phyloP scores from a whole-genome alignment of 208 protist genomes.

The Leishmania major region DNA sequence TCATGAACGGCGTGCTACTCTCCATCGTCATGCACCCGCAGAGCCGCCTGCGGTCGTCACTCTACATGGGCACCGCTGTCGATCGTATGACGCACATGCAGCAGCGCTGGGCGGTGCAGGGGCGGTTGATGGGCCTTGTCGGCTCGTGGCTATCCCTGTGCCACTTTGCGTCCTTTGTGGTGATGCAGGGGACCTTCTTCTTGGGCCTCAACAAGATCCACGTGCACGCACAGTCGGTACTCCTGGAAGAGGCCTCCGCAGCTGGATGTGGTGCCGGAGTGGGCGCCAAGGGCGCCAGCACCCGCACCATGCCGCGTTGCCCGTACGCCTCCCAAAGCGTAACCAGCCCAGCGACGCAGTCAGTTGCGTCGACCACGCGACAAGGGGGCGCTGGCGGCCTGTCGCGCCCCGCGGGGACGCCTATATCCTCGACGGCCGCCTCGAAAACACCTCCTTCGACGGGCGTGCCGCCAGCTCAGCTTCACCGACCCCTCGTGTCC shows the following conservation, averaged over 20 bases:
- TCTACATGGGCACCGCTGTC: constrained; percentile 39
- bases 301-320: background rate
- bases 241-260: background rate
- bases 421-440: background rate
- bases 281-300: background rate
- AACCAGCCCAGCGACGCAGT: background rate
- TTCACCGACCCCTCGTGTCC: constrained; percentile 33
- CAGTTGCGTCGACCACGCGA: background rate
- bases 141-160: constrained; percentile 42
- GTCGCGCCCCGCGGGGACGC: background rate
- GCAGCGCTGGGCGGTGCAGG: constrained; percentile 35
- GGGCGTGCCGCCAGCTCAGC: background rate
- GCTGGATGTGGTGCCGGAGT: background rate
- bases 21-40: constrained; percentile 69
- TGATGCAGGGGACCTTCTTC: constrained; percentile 55
- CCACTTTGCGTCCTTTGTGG: constrained; percentile 53
- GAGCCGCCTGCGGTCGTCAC: constrained; percentile 35
- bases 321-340: background rate
- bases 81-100: constrained; percentile 45
- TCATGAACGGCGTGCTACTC: constrained; percentile 55
- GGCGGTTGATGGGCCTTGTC: constrained; percentile 37
- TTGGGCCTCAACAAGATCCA: constrained; percentile 66
- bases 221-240: constrained; percentile 3
- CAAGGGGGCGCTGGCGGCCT: background rate
- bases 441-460: background rate